These are phyloP conservation scores for Theobroma grandiflorum DNA, from an alignment of 441 rosid species.

Conservation along the genomic window DNA sequence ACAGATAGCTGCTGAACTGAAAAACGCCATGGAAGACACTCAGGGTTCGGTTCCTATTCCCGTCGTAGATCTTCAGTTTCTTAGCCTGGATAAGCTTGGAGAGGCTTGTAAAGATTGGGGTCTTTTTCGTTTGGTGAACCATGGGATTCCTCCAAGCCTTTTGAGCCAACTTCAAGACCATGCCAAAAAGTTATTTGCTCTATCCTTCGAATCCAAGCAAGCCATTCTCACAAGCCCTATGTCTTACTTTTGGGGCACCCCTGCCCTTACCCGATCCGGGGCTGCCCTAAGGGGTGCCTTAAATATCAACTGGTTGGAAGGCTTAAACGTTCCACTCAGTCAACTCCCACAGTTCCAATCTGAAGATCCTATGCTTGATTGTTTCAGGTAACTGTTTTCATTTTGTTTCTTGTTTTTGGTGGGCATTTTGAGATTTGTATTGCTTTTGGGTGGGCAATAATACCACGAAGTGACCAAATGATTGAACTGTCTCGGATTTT, in stretches of 20 bases:
- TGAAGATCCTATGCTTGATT: conserved; percentile 34
- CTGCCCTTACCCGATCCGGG: conserved; percentile 55
- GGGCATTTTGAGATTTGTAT: neutral
- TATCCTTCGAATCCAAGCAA: conserved; percentile 58
- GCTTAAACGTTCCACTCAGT: conserved; percentile 46
- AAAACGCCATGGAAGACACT: neutral
- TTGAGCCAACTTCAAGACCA: conserved; percentile 43
- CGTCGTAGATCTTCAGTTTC: conserved; percentile 43
- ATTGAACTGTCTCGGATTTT: conserved; percentile 32
- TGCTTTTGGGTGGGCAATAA: conserved; percentile 9
- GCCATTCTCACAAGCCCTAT: conserved; percentile 35
- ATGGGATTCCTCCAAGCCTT: conserved; percentile 52
- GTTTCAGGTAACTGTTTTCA: conserved; percentile 52
- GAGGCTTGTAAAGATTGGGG: conserved; percentile 70
- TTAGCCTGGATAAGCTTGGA: conserved; percentile 39
- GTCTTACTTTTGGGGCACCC: conserved; percentile 75
- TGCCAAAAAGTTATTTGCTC: conserved; percentile 43
- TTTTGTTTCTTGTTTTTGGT: conserved; percentile 5
- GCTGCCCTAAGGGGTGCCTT: conserved; percentile 39
- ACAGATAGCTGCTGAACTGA: neutral
- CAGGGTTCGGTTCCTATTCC: conserved; percentile 41
- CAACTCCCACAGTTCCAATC: conserved; percentile 41
- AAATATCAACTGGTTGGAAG: conserved; percentile 61
- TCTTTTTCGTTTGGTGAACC: conserved; percentile 60
- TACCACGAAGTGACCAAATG: conserved; percentile 33